A percentile compares a stretch with the other conserved stretches of the same genome.
phyloP scores from a whole-genome alignment of 2,329 filamentous ascomycete species.

The Seiridium cupressi region DNA sequence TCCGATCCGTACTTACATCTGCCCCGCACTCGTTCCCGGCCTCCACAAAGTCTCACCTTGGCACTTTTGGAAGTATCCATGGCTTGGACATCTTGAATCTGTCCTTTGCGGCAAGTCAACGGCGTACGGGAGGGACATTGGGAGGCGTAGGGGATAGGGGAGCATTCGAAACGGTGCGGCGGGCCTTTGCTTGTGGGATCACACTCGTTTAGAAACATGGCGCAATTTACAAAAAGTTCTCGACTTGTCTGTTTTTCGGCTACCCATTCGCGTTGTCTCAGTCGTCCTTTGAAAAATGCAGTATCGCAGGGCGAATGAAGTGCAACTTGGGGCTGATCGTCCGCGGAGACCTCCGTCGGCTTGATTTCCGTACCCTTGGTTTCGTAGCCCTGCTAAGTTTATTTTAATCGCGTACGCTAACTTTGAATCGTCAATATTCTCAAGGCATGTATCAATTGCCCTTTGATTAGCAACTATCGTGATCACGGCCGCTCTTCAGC shows the following conservation, averaged over 20 bases:
- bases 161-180: not conserved
- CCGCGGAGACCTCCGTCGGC: no score
- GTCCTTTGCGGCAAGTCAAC: not conserved
- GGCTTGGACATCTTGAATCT: not conserved
- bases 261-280: not conserved
- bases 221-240: not conserved
- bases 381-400: no score
- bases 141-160: not conserved
- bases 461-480: no score
- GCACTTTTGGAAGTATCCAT: not conserved
- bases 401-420: no score
- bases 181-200: not conserved
- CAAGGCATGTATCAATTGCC: no score
- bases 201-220: not conserved
- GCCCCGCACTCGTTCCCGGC: not conserved
- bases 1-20: not conserved
- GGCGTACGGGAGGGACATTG: not conserved
- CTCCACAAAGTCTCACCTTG: not conserved
- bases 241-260: not conserved
- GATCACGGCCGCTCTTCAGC: no score
- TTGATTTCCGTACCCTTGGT: no score
- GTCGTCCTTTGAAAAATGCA: not conserved
- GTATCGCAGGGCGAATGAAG: no score
- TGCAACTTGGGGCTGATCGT: no score
- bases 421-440: no score